phyloP scores from a whole-genome alignment of 1,284 basidiomycete genomes.

The Rhodotorula sp. region DNA sequence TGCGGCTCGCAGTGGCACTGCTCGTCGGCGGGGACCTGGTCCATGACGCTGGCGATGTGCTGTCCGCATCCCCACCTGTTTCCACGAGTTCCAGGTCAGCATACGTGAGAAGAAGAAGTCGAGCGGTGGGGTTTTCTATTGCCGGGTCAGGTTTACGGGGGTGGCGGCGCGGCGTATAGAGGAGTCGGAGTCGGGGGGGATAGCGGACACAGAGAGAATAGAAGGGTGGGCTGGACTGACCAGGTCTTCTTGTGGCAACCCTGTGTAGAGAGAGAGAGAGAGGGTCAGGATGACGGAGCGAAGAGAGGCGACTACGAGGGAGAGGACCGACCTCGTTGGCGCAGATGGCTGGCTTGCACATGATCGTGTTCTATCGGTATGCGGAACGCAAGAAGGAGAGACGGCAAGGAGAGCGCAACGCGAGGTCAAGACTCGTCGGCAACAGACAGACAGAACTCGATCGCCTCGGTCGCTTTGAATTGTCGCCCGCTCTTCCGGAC shows the following conservation, averaged over 20 bases:
- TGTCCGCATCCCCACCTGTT: slow-evolving; percentile 21
- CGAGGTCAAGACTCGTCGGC: neutral
- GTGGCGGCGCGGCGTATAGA: neutral
- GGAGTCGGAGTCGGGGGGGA: neutral
- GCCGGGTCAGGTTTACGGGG: neutral
- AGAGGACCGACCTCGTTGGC: slow-evolving; percentile 6
- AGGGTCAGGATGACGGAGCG: neutral
- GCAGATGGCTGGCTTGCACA: slow-evolving; percentile 22
- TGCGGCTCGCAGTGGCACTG: slow-evolving; percentile 14
- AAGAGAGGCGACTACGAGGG: neutral
- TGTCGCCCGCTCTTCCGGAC: neutral
- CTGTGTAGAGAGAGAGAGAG: too few relatives aligned
- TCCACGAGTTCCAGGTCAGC: neutral
- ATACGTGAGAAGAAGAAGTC: neutral
- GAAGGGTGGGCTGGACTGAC: neutral
- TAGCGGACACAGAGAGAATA: too few relatives aligned
- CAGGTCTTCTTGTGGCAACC: slow-evolving; percentile 17
- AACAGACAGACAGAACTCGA: too few relatives aligned
- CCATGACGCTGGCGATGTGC: slow-evolving; percentile 19
- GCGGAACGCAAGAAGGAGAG: neutral
- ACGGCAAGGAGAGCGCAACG: neutral
- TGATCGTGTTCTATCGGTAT: neutral
- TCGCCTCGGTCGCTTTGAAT: neutral
- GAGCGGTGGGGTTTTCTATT: neutral
- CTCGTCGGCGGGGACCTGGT: neutral